phyloP scores from a whole-genome alignment of 768 basidiomycete genomes.

The Daedaleopsis sinensis region DNA sequence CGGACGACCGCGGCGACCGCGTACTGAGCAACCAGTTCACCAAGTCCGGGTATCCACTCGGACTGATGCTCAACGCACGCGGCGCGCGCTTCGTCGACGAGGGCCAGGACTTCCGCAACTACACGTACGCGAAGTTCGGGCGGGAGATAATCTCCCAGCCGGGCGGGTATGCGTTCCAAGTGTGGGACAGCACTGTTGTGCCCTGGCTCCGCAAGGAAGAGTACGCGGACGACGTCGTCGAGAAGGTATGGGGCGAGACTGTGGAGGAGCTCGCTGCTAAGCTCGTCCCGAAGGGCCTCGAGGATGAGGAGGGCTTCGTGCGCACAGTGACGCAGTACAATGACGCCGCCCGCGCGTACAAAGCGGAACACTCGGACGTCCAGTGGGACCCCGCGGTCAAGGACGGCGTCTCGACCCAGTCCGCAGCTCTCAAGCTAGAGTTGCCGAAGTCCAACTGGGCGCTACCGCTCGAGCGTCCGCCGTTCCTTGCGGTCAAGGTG shows the following conservation, averaged over 20 bases:
- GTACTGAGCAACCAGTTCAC: conserved; percentile 70
- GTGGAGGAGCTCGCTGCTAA: conserved; percentile 53
- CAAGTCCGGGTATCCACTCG: conserved; percentile 74
- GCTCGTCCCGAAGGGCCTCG: conserved; percentile 49
- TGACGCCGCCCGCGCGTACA: conserved; percentile 44
- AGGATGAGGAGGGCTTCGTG: conserved; percentile 44
- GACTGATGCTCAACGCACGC: conserved; percentile 63
- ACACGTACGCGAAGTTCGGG: conserved; percentile 73
- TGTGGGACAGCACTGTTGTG: conserved; percentile 57
- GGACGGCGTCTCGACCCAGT: conserved; percentile 60
- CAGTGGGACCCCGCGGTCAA: conserved; percentile 68
- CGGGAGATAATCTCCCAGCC: conserved; percentile 60
- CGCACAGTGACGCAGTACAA: conserved; percentile 55
- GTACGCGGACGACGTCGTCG: conserved; percentile 63
- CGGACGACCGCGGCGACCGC: conserved; percentile 52
- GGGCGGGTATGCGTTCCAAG: conserved; percentile 62
- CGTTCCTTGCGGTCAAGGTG: conserved; percentile 69
- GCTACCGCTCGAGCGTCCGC: conserved; percentile 50
- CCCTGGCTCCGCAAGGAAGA: conserved; percentile 60
- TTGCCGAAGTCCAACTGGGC: conserved; percentile 75
- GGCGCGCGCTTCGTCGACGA: conserved; percentile 72
- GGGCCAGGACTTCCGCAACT: conserved; percentile 72
- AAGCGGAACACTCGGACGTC: conserved; percentile 35
- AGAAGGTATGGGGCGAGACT: conserved; percentile 50
- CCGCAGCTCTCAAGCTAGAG: conserved; percentile 36